phyloP scores from a whole-genome alignment of 2,329 filamentous ascomycete genomes.

The Trichoderma afroharzianum region DNA sequence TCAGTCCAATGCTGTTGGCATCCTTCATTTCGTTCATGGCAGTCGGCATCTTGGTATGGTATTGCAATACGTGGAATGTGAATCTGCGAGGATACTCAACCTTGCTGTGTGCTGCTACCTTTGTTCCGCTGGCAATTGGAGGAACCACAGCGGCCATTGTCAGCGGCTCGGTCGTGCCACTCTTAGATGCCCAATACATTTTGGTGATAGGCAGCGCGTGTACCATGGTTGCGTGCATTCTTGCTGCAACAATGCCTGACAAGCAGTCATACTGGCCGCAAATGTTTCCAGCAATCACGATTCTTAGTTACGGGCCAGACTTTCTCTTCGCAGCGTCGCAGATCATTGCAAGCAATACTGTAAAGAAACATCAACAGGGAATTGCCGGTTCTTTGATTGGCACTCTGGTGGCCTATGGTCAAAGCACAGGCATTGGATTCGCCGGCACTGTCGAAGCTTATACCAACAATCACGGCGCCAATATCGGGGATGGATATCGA shows the following conservation, averaged over 20 bases:
- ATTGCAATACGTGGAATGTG: neutral
- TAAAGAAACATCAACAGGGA: neutral
- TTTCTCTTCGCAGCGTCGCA: neutral
- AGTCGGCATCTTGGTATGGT: neutral
- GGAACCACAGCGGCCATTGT: neutral
- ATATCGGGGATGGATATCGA: neutral
- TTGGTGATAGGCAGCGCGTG: neutral
- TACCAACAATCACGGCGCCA: neutral
- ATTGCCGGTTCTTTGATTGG: neutral
- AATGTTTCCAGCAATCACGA: neutral
- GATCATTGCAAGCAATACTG: neutral
- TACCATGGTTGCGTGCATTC: neutral
- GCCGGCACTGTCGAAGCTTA: neutral
- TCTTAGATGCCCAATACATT: neutral
- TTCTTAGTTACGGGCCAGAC: neutral
- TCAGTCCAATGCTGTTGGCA: neutral
- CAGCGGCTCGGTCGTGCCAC: neutral
- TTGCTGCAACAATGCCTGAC: neutral
- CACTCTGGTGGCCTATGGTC: neutral
- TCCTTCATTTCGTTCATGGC: neutral
- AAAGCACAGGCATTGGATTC: neutral
- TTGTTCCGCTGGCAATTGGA: neutral
- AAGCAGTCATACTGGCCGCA: neutral
- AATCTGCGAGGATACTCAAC: neutral
- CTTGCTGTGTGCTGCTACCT: neutral